Evolutionary conservation across 106 monocot genomes (phyloP), one percentile per base, ranked within the genome.

Genomic region (Cymbidium sinense): DNA sequence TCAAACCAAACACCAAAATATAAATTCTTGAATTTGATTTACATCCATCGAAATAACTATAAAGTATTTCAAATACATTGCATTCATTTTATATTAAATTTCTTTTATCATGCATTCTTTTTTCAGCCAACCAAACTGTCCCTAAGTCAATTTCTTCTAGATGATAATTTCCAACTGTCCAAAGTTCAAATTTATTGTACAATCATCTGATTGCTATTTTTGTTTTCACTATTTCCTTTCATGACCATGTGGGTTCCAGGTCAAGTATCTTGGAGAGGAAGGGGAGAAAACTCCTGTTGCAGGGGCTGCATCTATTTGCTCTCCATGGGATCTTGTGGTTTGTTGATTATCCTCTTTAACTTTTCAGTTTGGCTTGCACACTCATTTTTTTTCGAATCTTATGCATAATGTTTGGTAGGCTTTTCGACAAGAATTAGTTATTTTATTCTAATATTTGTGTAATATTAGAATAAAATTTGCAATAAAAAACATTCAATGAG

Each of bases 301-400:
- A 84, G 96, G 94, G 80, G 96, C 94, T 78, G 88, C 88, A 79
- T 88, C 96, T 74, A 83, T 98, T 78, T 98, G 96, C 64, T 98
- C 96, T 64, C 91, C 96, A 50, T 98, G 94, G 94, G 96, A 98
- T 88, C 87, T 98, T 71, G 81, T 98, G 94, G 96, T 98, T 74
- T 78, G 90, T 87, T 74, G 75, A 15, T 81, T 25, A 33, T 67
- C 67, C 33, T 67, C 67, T 67, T 67, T 58, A 29, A 33, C 13
- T 33, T 7, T 17, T 11, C 27, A 62, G 23, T n/a, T 27, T 62
- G 27, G 61, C 27, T 62, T 67, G 67, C 6, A 25, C 27, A 31
- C 33, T 31, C 31, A 67, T 5, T 33, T 67, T 67, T 33, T 67
- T 15, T 9, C 0, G 31, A 23, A 4, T 13, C 33, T 33, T 67